A percentile compares a stretch with the other conserved stretches of the same genome.
Evolutionary conservation across 2,329 filamentous ascomycete species (phyloP).

Genomic region (Tolypocladium tundrense): DNA sequence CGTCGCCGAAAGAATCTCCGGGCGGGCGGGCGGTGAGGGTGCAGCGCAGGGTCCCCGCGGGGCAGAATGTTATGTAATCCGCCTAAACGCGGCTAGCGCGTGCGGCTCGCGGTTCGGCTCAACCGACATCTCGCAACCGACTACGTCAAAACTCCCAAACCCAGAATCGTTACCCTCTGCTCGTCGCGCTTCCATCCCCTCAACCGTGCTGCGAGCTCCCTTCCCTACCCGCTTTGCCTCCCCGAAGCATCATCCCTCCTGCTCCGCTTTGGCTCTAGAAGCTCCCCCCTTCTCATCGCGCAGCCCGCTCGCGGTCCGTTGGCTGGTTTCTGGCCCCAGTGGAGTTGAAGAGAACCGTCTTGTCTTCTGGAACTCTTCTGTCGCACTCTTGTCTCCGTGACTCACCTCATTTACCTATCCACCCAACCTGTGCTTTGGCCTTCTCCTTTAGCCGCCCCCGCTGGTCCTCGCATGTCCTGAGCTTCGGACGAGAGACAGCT

Average conservation of each 20-base stretch:
- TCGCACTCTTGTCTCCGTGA: background rate
- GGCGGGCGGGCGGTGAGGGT: background rate
- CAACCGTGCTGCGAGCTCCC: background rate
- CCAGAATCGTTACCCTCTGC: background rate
- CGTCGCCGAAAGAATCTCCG: background rate
- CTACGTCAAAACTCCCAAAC: background rate
- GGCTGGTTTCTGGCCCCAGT: background rate
- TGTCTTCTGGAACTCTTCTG: background rate
- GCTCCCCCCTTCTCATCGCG: background rate
- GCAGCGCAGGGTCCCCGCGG: background rate
- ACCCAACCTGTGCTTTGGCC: background rate
- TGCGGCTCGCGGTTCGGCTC: background rate
- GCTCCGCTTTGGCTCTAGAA: background rate
- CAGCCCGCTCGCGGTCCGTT: background rate
- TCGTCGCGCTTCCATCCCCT: background rate
- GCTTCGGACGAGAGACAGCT: slow-evolving; percentile 25
- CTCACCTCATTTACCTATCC: background rate
- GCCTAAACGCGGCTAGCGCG: background rate
- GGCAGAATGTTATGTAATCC: slow-evolving; percentile 2
- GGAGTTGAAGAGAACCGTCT: background rate
- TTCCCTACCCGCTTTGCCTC: background rate
- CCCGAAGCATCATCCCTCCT: background rate
- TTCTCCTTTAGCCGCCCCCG: background rate
- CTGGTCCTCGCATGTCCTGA: slow-evolving; percentile 15
- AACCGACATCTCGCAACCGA: background rate